phyloP scores from a whole-genome alignment of 129 eudicot species.

The Dittrichia graveolens region DNA sequence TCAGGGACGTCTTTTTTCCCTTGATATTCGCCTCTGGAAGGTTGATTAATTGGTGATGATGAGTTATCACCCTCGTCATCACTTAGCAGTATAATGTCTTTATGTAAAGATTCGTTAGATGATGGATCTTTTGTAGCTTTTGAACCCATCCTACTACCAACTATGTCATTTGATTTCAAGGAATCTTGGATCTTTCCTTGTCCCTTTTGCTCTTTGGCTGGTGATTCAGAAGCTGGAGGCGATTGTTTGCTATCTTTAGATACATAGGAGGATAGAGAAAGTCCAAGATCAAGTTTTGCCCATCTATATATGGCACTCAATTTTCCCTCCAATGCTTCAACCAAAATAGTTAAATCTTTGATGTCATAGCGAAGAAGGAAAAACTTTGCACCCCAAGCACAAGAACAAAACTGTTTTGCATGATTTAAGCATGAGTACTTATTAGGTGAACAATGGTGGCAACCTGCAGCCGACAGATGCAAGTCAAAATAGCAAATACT shows the following conservation, averaged over 20 bases:
- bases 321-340: constrained; percentile 98
- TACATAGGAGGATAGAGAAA: constrained; percentile 67
- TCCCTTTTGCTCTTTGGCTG: constrained; percentile 34
- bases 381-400: constrained; percentile 86
- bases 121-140: constrained; percentile 31
- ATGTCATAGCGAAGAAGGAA: constrained; percentile 88
- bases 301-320: constrained; percentile 92
- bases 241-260: constrained; percentile 60
- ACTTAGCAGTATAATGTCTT: constrained; percentile 63
- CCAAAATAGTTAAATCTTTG: constrained; percentile 70
- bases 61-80: constrained; percentile 77
- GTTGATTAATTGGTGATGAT: constrained; percentile 22
- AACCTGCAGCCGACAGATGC: constrained; percentile 95
- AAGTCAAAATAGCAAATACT: constrained; percentile 82
- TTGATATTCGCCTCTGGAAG: constrained; percentile 37
- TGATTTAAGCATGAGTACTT: constrained; percentile 95
- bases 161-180: constrained; percentile 31
- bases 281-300: constrained; percentile 94
- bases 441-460: constrained; percentile 87
- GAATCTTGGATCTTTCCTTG: constrained; percentile 35
- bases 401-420: constrained; percentile 85
- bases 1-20: constrained; percentile 36
- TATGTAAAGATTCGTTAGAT: constrained; percentile 30
- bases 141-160: constrained; percentile 29
- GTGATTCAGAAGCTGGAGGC: constrained; percentile 33